phyloP scores from a whole-genome alignment of 495 filamentous ascomycete species.

The Penicillium silybi region DNA sequence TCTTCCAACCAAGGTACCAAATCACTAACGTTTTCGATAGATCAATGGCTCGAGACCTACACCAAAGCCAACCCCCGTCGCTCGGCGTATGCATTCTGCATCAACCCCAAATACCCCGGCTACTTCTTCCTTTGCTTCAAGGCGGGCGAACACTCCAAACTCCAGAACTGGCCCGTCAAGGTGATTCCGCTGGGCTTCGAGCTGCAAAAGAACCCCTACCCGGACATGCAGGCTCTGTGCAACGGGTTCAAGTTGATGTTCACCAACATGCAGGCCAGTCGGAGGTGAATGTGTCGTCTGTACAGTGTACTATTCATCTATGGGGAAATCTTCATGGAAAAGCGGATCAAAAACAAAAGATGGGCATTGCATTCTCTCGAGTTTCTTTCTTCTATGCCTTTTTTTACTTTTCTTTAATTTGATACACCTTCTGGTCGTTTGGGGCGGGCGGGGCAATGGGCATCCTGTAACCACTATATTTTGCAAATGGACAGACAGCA shows the following conservation, averaged over 20 bases:
- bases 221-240: slow-evolving; percentile 88
- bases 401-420: slow-evolving; percentile 16
- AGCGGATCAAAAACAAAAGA: slow-evolving; percentile 10
- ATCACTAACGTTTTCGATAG: slow-evolving; percentile 48
- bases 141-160: slow-evolving; percentile 65
- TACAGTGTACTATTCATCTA: slow-evolving; percentile 25
- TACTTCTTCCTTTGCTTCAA: slow-evolving; percentile 97
- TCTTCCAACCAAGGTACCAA: slow-evolving; percentile 1
- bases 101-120: slow-evolving; percentile 84
- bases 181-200: slow-evolving; percentile 88
- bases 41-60: slow-evolving; percentile 93
- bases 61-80: slow-evolving; percentile 93
- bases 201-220: slow-evolving; percentile 78
- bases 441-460: slow-evolving; percentile 13
- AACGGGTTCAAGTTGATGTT: slow-evolving; percentile 78
- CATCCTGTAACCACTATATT: slow-evolving; percentile 20
- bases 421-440: slow-evolving; percentile 25
- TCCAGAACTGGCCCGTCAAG: slow-evolving; percentile 82
- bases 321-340: slow-evolving; percentile 1
- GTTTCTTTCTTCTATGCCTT: neutral
- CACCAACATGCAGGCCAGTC: slow-evolving; percentile 47
- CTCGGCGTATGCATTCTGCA: slow-evolving; percentile 90
- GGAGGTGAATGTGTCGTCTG: slow-evolving; percentile 19
- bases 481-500: slow-evolving; percentile 13
- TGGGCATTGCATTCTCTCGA: slow-evolving; percentile 18